Evolutionary conservation across 148 eudicot genomes (phyloP).

Genomic region (Silene conica): DNA sequence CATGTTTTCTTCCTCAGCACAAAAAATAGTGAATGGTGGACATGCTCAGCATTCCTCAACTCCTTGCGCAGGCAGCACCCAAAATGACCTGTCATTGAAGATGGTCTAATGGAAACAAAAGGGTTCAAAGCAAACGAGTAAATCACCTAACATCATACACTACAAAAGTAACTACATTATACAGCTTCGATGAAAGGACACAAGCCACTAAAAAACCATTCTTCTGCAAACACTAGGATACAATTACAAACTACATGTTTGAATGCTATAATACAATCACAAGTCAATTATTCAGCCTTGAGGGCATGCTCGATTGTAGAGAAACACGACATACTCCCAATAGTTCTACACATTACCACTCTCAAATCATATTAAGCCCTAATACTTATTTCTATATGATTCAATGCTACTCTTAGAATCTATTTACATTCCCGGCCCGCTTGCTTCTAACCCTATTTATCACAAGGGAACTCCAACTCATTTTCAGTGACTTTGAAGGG

Average conservation of each 20-base stretch:
- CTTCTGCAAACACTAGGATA: neutral
- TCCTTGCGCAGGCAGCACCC: too few relatives aligned
- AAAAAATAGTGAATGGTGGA: too few relatives aligned
- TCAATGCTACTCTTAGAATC: constrained; percentile 25
- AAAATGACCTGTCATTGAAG: too few relatives aligned
- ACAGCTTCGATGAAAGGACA: too few relatives aligned
- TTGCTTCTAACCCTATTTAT: constrained; percentile 29
- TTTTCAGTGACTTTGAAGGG: constrained; percentile 77
- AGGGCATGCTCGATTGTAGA: neutral
- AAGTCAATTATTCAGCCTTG: constrained; percentile 10
- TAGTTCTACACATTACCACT: constrained; percentile 8
- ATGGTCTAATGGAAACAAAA: too few relatives aligned
- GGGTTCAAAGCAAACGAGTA: too few relatives aligned
- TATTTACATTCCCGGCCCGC: constrained; percentile 38
- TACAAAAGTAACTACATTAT: too few relatives aligned
- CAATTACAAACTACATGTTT: constrained; percentile 9
- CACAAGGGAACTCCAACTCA: constrained; percentile 58
- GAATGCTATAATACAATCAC: constrained; percentile 12
- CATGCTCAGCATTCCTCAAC: too few relatives aligned
- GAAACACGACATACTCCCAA: constrained; percentile 3
- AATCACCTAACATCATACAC: too few relatives aligned
- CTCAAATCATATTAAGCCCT: neutral
- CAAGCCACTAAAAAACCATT: too few relatives aligned
- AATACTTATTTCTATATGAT: constrained; percentile 10
- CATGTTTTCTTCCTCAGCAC: too few relatives aligned